Conservation (phyloP, 345 rosid species). For the Salix suchowensis region DNA sequence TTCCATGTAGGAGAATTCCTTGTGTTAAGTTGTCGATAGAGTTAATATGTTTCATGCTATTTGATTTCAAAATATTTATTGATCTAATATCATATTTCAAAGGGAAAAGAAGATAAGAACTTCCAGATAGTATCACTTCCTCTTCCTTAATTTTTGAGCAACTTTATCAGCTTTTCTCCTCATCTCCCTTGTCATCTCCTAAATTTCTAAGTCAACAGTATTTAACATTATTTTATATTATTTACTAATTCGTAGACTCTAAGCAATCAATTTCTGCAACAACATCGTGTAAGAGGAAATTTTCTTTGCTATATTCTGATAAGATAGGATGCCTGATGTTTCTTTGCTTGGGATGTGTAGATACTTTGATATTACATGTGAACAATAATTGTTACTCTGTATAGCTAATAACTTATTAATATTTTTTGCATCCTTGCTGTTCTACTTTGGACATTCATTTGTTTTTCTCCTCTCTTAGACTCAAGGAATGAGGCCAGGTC, state of each 20-base stretch:
- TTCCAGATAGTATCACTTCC: background rate
- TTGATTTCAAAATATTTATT: background rate
- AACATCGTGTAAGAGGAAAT: background rate
- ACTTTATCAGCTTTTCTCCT: no score
- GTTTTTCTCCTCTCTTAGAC: constrained; percentile 24
- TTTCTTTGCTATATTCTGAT: background rate
- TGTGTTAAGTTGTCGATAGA: no score
- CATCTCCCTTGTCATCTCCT: background rate
- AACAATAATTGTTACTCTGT: background rate
- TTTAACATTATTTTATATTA: background rate
- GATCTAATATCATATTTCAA: background rate
- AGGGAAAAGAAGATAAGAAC: background rate
- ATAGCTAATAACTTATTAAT: background rate
- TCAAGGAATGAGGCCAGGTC: constrained; percentile 66
- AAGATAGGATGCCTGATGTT: background rate
- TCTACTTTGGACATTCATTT: constrained; percentile 1
- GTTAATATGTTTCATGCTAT: no score
- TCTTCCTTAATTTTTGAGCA: no score
- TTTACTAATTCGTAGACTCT: background rate
- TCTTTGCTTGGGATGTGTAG: background rate
- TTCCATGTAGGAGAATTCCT: no score
- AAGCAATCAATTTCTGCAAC: background rate
- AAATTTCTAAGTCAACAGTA: background rate
- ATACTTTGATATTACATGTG: background rate
- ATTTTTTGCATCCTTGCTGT: background rate